A percentile compares a stretch with the other conserved stretches of the same genome.
These are phyloP conservation scores for Juglanconis oblonga DNA, from an alignment of 2,329 filamentous ascomycete species.

Conservation along the genomic window DNA sequence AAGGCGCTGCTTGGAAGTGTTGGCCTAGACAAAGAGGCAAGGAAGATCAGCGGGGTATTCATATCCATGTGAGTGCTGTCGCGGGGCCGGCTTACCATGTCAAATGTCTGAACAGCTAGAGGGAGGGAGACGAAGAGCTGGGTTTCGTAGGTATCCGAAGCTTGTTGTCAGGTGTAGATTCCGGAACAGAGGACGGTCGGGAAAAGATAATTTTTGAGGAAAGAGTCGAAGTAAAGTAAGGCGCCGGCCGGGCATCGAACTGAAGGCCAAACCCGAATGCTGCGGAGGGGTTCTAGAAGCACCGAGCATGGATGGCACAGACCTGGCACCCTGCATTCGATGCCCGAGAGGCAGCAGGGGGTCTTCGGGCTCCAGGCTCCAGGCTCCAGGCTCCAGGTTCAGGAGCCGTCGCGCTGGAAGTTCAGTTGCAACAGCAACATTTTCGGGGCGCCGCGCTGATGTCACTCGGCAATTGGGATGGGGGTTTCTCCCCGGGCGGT, in stretches of 20 bases:
- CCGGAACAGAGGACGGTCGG: neutral
- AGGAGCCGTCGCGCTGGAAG: neutral
- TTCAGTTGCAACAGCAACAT: neutral
- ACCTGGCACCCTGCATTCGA: neutral
- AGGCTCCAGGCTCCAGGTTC: neutral
- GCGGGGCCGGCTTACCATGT: slow-evolving; percentile 8
- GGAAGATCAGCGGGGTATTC: slow-evolving; percentile 4
- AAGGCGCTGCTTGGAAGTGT: slow-evolving; percentile 72
- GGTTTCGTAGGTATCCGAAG: neutral
- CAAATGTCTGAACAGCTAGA: neutral
- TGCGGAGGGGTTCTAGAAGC: slow-evolving; percentile 4
- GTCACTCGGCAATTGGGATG: neutral
- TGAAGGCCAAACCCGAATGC: neutral
- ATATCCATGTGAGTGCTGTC: neutral
- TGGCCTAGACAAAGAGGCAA: slow-evolving; percentile 30
- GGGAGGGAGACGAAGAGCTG: neutral
- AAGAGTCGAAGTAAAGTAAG: neutral
- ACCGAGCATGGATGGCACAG: neutral
- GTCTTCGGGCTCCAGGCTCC: no score
- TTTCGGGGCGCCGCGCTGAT: neutral
- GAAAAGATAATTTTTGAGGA: neutral
- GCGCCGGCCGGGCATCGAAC: neutral
- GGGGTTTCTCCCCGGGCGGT: no score
- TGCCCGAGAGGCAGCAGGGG: neutral
- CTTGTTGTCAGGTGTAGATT: neutral